Base-by-base conservation (phyloP, 116 monocot genomes). In the Zostera marina region DNA sequence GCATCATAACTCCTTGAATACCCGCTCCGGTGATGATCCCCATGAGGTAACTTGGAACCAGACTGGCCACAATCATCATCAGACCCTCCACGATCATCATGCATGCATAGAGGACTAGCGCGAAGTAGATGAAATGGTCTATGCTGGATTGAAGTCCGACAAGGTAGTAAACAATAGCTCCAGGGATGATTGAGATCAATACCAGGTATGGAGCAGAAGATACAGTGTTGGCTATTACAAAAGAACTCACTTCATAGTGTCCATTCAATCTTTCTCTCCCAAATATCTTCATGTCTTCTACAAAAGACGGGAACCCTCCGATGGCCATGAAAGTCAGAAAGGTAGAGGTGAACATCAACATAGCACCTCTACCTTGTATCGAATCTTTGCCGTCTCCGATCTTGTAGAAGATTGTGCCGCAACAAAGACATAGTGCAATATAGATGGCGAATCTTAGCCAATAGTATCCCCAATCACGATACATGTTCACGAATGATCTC, bases 11-110 rank as follows among this genome's bases (percentile, higher is more conserved):
- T 3, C 73, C 84, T 52, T 73, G 84, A 47, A 84, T 79, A 14
- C 84, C 84, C 9, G 79, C 73, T 2, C 79, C 84, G 1, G 73
- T 72, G 54, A 79, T 74, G 57, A 84, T 84, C 2, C 84, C 84
- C 79, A 79, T 76, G 16, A 83, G 72, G 63, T 67, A 83, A 14
- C 79, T 70, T 0, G 79, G 79, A 19, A 83, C 83, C 8, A 83
- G 41, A 42, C 73, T 79, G 0, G 84, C 84, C 1, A 84, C 76
- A 10, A 72, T 75, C 84, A 84, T 84, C 79, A 76, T 84, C 7
- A 83, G 51, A 51, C 83, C 65, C 41, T 83, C 83, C 0, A 83
- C 83, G 0, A 83, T 39, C 53, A 76, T 62, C 78, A 83, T 66
- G 52, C 72, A 72, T 0, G 47, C 10, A 39, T 60, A 81, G 6